Evolutionary conservation across 2,329 filamentous ascomycete genomes (phyloP), one percentile per base, ranked within the genome.

Genomic region (Cercospora sp.): DNA sequence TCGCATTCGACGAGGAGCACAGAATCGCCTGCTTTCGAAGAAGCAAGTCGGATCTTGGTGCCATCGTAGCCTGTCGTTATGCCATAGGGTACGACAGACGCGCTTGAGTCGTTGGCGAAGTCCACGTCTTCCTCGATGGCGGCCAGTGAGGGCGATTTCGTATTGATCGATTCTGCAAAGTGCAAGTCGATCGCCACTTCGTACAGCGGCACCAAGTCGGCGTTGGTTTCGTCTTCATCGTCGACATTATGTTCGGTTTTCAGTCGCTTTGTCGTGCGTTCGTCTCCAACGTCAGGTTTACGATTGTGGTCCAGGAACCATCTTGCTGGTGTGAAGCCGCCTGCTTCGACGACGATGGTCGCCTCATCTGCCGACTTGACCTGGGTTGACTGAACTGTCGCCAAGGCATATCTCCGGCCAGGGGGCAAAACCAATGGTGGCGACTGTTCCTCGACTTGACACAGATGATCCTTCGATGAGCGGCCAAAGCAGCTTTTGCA

Each of bases 321-420:
- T 59, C 72, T 69, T 62, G 71, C 71, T 0, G 77, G 76, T 30
- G 72, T 72, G 61, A 74, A 75, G n/a, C 72, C 70, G 24, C 76
- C 77, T n/a, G 76, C 72, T 67, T 78, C 77, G 34, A 77, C 73
- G 9, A 77, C 62, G 21, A 78, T 75, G 1, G 70, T 70, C 26
- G 60, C 51, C 26, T 74, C 68, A 65, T 77, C 75, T 26, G 71
- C 55, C 5, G 73, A 74, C 21, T 67, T 59, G 2, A 77, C 76
- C 37, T 73, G 71, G 2, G 74, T 72, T 9, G 76, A 73, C 49
- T 72, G 57, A 8, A 75, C 75, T 7, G 69, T 74, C 45, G 69
- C 73, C 62, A 72, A 70, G 24, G 70, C 67, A 55, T 75, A 68
- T 60, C 72, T 68, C 3, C 61, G 57, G 5, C 66, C 65, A 26